phyloP scores from a whole-genome alignment of 305 asterid genomes.

The Fraxinus ornus region DNA sequence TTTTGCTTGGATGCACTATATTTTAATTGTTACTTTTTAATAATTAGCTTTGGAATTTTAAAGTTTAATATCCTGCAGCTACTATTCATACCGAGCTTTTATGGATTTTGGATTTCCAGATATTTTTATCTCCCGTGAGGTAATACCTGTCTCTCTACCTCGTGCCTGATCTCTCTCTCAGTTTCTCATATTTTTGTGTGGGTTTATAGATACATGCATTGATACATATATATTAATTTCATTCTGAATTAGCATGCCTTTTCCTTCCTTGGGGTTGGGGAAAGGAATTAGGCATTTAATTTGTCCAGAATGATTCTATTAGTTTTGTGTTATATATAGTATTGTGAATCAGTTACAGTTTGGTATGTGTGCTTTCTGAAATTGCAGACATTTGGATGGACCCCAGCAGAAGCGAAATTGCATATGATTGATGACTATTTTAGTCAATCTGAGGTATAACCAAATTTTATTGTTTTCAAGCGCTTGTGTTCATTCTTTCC shows the following conservation, averaged over 20 bases:
- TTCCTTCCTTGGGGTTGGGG: neutral
- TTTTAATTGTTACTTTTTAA: constrained; percentile 14
- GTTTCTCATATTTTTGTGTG: neutral
- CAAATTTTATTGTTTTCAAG: neutral
- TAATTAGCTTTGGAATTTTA: constrained; percentile 19
- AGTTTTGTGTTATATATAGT: neutral
- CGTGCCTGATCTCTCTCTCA: neutral
- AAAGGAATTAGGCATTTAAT: neutral
- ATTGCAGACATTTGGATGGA: constrained; percentile 89
- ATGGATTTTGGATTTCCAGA: constrained; percentile 93
- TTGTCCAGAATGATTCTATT: neutral
- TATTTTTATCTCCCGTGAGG: constrained; percentile 95
- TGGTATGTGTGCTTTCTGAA: constrained; percentile 19
- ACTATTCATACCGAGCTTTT: constrained; percentile 81
- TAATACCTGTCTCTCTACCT: constrained; percentile 23
- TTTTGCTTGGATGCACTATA: constrained; percentile 17
- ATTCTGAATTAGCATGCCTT: neutral
- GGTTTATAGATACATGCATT: neutral
- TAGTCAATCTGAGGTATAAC: constrained; percentile 73
- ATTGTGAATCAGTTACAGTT: constrained; percentile 17
- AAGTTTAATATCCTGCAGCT: constrained; percentile 52
- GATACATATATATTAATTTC: neutral
- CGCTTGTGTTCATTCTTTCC: neutral
- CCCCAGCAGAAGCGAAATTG: constrained; percentile 81
- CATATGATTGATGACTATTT: constrained; percentile 80